Conservation (phyloP, 257 asterid genomes). For the Penstemon eatonii region DNA sequence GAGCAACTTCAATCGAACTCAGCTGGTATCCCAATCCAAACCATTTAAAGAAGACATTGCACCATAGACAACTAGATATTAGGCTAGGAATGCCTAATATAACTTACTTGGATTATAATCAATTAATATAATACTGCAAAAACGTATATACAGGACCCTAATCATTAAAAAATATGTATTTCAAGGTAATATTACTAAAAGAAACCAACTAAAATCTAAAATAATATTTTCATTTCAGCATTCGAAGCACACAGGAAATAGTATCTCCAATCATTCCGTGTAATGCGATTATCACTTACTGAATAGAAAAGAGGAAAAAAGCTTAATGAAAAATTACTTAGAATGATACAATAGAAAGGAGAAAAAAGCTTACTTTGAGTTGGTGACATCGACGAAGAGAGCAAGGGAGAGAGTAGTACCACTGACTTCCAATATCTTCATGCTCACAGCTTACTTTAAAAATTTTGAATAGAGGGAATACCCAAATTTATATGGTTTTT, state of each 20-base stretch:
- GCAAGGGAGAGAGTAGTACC: conserved; percentile 67
- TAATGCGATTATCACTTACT: not conserved
- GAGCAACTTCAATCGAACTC: not conserved
- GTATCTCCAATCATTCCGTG: not conserved
- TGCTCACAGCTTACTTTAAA: conserved; percentile 22
- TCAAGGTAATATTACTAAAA: not conserved
- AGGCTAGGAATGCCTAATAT: not conserved
- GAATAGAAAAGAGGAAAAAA: not conserved
- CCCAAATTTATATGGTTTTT: not conserved
- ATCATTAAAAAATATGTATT: not conserved
- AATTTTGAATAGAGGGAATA: not conserved
- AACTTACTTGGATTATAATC: not conserved
- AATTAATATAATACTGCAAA: not conserved
- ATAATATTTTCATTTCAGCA: not conserved
- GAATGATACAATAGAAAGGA: not conserved
- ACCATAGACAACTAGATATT: not conserved
- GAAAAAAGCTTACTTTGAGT: conserved; percentile 63
- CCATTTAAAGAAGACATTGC: not conserved
- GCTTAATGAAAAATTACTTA: not conserved
- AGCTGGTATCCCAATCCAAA: not conserved
- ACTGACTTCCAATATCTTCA: conserved; percentile 70
- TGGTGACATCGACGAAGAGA: conserved; percentile 78
- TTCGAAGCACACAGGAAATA: not conserved
- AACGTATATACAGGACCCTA: not conserved
- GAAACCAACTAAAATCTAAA: not conserved